These are phyloP conservation scores for Phialophora chinensis DNA, from an alignment of 2,329 filamentous ascomycete species.

Conservation along the genomic window DNA sequence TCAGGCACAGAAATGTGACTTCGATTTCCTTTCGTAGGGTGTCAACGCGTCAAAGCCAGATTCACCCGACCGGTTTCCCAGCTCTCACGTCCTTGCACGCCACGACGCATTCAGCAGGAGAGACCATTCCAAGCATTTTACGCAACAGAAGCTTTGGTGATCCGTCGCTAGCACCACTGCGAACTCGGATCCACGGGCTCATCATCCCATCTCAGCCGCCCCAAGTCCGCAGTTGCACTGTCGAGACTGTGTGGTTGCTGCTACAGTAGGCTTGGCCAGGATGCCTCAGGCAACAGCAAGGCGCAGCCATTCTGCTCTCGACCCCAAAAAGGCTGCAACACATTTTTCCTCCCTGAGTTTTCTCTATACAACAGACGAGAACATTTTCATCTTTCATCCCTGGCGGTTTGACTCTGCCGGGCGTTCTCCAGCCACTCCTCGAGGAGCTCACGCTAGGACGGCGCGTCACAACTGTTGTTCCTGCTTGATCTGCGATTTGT, in stretches of 20 bases:
- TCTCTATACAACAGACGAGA: not conserved
- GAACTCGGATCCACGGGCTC: not conserved
- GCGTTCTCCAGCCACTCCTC: not conserved
- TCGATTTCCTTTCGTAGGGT: slow-evolving; percentile 3
- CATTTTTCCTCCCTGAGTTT: slow-evolving; percentile 1
- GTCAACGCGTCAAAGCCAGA: not conserved
- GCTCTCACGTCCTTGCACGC: not conserved
- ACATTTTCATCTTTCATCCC: not conserved
- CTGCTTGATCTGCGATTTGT: slow-evolving; percentile 7
- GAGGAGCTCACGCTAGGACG: not conserved
- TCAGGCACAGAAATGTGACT: slow-evolving; percentile 21
- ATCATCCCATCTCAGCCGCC: not conserved
- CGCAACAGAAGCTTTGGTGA: not conserved
- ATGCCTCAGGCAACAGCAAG: slow-evolving; percentile 34
- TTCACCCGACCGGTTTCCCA: not conserved
- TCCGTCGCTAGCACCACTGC: not conserved
- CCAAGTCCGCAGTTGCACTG: not conserved
- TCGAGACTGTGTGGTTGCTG: not conserved
- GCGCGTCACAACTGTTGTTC: not conserved
- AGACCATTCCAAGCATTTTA: not conserved
- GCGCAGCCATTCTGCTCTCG: slow-evolving; percentile 17
- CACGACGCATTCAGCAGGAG: not conserved
- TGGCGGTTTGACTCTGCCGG: not conserved
- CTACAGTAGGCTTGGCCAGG: slow-evolving; percentile 20
- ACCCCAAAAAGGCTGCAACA: slow-evolving; percentile 12